Conservation (phyloP, 345 rosid genomes). For the Eucalyptus fibrosa region DNA sequence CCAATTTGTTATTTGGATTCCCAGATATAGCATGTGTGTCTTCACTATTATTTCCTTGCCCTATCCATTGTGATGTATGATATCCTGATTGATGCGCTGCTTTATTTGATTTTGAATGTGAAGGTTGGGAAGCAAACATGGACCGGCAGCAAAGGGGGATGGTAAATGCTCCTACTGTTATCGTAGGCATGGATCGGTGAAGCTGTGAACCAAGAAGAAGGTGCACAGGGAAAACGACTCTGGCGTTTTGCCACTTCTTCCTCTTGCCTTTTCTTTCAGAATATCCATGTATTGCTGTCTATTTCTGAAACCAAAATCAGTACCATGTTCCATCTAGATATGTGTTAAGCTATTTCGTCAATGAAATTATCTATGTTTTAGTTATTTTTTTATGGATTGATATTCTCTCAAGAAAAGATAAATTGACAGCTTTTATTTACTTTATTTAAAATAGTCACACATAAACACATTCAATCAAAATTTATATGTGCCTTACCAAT, state of each 20-base stretch:
- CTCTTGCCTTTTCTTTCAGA: background rate
- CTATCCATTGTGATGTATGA: background rate
- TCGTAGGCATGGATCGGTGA: conserved; percentile 20
- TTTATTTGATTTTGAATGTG: background rate
- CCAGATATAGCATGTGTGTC: background rate
- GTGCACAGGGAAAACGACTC: background rate
- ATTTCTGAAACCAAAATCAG: background rate
- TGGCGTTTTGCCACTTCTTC: background rate
- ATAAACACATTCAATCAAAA: background rate
- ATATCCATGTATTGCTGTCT: background rate
- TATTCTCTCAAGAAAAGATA: background rate
- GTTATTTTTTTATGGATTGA: background rate
- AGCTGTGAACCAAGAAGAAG: background rate
- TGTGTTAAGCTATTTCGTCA: background rate
- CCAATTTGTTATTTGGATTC: background rate
- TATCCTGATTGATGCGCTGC: background rate
- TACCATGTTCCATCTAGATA: background rate
- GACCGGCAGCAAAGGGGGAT: conserved; percentile 22
- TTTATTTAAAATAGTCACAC: background rate
- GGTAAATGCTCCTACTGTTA: conserved; percentile 11
- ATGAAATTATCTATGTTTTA: background rate
- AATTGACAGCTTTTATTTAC: background rate
- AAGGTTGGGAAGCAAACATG: conserved; percentile 46
- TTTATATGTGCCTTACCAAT: background rate
- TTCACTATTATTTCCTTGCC: background rate